These are phyloP conservation scores for Starmerella bombicola DNA, from an alignment of 805 yeast genomes.

Conservation along the genomic window DNA sequence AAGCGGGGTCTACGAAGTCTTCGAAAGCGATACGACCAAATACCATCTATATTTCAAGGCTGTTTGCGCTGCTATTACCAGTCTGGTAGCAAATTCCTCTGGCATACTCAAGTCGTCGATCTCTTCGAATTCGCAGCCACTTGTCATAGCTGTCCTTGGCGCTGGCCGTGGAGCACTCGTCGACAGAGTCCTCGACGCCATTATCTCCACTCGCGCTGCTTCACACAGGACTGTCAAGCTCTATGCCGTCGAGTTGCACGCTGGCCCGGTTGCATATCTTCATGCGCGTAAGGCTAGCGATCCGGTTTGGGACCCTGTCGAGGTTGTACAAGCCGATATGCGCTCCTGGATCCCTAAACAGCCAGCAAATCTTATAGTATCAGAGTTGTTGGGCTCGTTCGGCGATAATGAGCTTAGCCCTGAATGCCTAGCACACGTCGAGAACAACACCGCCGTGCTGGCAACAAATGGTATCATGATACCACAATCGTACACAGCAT, in stretches of 20 bases:
- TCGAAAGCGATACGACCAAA: slow-evolving; percentile 59
- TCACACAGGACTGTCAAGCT: slow-evolving; percentile 27
- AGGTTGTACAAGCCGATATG: slow-evolving; percentile 47
- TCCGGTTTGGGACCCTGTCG: slow-evolving; percentile 41
- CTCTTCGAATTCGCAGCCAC: too few relatives aligned
- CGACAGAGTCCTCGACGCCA: slow-evolving; percentile 37
- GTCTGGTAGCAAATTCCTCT: slow-evolving; percentile 33
- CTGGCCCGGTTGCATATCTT: slow-evolving; percentile 42
- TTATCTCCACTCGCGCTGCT: slow-evolving; percentile 22
- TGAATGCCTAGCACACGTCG: slow-evolving; percentile 46
- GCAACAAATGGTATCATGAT: slow-evolving; percentile 44
- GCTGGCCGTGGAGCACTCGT: slow-evolving; percentile 88
- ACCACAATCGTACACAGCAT: slow-evolving; percentile 48
- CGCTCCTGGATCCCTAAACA: slow-evolving; percentile 36
- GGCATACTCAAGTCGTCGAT: not conserved
- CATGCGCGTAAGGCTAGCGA: slow-evolving; percentile 36
- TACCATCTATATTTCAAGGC: slow-evolving; percentile 60
- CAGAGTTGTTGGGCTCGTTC: slow-evolving; percentile 80
- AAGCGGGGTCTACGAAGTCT: slow-evolving; percentile 48
- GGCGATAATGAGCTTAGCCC: slow-evolving; percentile 89
- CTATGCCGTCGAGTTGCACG: slow-evolving; percentile 47
- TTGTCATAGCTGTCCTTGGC: slow-evolving; percentile 48
- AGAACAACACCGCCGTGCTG: slow-evolving; percentile 28
- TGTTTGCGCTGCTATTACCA: slow-evolving; percentile 33
- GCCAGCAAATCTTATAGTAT: slow-evolving; percentile 48